Evolutionary conservation across 306 rosid species (phyloP).

Genomic region (Quercus wislizeni): DNA sequence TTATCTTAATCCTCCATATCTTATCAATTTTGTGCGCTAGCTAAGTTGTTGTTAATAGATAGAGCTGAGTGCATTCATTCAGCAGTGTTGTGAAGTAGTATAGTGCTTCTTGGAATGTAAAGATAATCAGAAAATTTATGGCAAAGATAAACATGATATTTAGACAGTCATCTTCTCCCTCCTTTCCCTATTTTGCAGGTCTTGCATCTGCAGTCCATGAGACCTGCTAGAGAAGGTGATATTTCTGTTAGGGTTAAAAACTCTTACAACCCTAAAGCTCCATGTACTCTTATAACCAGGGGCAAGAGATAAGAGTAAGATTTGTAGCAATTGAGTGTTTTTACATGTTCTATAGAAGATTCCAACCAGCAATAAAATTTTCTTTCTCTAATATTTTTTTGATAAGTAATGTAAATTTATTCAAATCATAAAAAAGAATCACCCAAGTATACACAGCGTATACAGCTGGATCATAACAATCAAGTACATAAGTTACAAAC

Average conservation of each 20-base stretch:
- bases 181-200: constrained; percentile 51
- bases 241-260: constrained; percentile 95
- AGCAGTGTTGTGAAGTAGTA: neutral
- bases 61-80: neutral
- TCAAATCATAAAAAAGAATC: no score
- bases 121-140: neutral
- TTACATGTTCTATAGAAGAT: constrained; percentile 16
- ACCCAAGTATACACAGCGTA: no score
- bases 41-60: neutral
- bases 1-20: neutral
- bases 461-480: no score
- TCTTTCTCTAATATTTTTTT: constrained; percentile 13
- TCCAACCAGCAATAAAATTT: constrained; percentile 10
- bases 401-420: no score
- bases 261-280: constrained; percentile 94
- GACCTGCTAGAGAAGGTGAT: constrained; percentile 96
- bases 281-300: constrained; percentile 83
- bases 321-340: constrained; percentile 29
- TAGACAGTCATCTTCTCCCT: neutral
- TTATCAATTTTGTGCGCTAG: neutral
- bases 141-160: neutral
- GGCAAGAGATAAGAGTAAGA: constrained; percentile 89
- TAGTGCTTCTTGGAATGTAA: neutral
- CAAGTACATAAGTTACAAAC: no score
- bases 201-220: constrained; percentile 93